Evolutionary conservation across 345 rosid species (phyloP).

Genomic region (Gossypium mustelinum): DNA sequence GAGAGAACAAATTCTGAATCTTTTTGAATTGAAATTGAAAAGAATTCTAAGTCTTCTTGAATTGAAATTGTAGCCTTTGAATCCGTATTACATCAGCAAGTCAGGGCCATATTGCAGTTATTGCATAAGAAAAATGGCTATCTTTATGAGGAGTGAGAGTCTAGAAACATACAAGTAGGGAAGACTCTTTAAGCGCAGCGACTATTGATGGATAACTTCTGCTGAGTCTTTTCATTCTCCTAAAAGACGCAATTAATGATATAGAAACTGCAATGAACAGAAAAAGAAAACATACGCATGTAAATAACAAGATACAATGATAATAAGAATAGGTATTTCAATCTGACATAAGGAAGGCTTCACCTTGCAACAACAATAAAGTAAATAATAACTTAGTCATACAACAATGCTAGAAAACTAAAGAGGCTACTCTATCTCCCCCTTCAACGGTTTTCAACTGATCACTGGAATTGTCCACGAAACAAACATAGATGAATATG

Average conservation of each 20-base stretch:
- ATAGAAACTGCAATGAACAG: constrained; percentile 62
- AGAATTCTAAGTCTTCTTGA: neutral
- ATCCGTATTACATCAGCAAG: neutral
- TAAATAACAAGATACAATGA: neutral
- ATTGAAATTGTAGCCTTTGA: neutral
- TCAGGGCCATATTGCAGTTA: neutral
- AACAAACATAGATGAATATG: neutral
- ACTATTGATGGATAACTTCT: constrained; percentile 42
- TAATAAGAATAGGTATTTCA: neutral
- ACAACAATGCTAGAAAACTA: neutral
- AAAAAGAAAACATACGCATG: neutral
- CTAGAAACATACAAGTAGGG: constrained; percentile 56
- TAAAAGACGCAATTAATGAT: constrained; percentile 59
- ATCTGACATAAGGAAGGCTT: neutral
- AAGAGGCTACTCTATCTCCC: neutral
- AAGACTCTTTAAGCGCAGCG: constrained; percentile 70
- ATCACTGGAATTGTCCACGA: neutral
- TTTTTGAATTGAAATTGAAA: neutral
- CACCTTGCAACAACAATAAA: neutral
- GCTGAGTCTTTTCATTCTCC: constrained; percentile 79
- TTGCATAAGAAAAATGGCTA: neutral
- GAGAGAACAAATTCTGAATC: neutral
- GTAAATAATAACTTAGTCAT: neutral
- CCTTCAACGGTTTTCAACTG: neutral
- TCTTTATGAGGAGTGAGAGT: neutral